These are phyloP conservation scores for Kwoniella sp. DNA, from an alignment of 768 basidiomycete species.

Conservation along the genomic window DNA sequence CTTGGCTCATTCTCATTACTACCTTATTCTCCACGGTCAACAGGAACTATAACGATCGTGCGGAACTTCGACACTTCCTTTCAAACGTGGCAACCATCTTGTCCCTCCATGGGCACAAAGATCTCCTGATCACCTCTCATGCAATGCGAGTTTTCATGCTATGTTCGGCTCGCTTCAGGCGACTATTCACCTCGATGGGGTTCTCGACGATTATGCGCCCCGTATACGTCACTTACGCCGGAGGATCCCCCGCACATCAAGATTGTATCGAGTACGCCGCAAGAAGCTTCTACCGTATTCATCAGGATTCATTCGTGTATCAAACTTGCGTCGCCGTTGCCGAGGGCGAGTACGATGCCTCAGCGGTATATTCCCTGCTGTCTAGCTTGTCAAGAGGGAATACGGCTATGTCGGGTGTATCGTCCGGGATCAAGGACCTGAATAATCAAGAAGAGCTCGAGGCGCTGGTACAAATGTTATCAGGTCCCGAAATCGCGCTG, in stretches of 20 bases:
- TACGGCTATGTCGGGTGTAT: constrained; percentile 21
- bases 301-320: constrained; percentile 45
- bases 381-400: constrained; percentile 30
- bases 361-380: constrained; percentile 33
- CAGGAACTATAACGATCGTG: constrained; percentile 47
- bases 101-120: constrained; percentile 22
- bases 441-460: constrained; percentile 46
- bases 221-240: constrained; percentile 30
- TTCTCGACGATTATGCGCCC: constrained; percentile 37
- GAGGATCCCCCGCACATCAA: constrained; percentile 23
- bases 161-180: constrained; percentile 43
- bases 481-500: constrained; percentile 43
- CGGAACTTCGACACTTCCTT: constrained; percentile 46
- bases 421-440: constrained; percentile 39
- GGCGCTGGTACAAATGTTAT: constrained; percentile 43
- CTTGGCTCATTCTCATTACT: constrained; percentile 41
- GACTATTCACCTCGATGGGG: constrained; percentile 43
- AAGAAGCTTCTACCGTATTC: constrained; percentile 45
- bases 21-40: constrained; percentile 37
- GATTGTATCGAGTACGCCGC: constrained; percentile 46
- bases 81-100: constrained; percentile 36
- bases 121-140: constrained; percentile 34
- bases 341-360: constrained; percentile 26
- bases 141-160: constrained; percentile 47
- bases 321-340: constrained; percentile 38